Conservation (phyloP, 495 filamentous ascomycete species). For the Xylaria grammica region DNA sequence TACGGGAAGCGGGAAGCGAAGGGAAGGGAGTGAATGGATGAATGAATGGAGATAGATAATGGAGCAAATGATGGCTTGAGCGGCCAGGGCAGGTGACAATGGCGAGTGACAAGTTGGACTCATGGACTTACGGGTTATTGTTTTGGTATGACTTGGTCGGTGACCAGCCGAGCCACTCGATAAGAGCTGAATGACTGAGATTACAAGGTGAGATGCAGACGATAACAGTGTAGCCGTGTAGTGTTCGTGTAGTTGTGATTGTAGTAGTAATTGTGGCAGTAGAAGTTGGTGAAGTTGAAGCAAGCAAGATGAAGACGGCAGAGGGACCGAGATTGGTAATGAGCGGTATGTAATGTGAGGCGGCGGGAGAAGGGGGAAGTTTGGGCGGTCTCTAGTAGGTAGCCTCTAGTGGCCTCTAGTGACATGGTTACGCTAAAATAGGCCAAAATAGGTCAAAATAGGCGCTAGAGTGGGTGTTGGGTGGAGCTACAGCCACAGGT, state of each 20-base stretch:
- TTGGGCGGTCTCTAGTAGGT: too few relatives aligned
- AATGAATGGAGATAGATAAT: neutral
- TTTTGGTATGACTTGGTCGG: constrained; percentile 3
- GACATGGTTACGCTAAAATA: too few relatives aligned
- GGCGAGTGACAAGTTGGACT: neutral
- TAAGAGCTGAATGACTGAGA: too few relatives aligned
- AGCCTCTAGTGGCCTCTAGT: too few relatives aligned
- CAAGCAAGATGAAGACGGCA: neutral
- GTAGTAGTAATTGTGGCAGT: too few relatives aligned
- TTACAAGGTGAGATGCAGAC: neutral
- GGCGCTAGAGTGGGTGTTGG: too few relatives aligned
- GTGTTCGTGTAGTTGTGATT: too few relatives aligned
- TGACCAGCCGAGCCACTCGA: constrained; percentile 6
- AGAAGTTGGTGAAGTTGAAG: neutral
- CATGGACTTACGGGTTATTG: neutral
- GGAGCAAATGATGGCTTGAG: neutral
- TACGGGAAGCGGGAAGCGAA: too few relatives aligned
- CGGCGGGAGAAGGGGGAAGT: constrained; percentile 16
- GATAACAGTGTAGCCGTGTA: too few relatives aligned
- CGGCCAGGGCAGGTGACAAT: constrained; percentile 19
- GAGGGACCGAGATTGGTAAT: constrained; percentile 12
- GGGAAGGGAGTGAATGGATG: neutral
- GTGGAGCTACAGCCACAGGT: too few relatives aligned
- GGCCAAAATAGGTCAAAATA: too few relatives aligned
- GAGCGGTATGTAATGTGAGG: constrained; percentile 9